A percentile compares a stretch with the other conserved stretches of the same genome.
Evolutionary conservation across 73 alveolate species (phyloP).

Genomic region (Tetrahymena malaccensis): DNA sequence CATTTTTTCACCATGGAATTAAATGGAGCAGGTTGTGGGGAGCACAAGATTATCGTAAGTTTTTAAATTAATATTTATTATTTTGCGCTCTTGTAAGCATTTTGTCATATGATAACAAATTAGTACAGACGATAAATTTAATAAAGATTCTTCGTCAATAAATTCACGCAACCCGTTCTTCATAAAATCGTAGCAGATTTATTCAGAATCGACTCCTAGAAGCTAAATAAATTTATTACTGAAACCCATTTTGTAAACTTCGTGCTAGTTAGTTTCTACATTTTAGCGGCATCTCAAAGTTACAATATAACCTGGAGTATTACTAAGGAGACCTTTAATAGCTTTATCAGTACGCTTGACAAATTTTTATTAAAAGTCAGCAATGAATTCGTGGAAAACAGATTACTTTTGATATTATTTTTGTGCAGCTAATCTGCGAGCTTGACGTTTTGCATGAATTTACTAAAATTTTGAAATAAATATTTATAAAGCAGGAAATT

Average conservation of each 20-base stretch:
- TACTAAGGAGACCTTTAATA: neutral
- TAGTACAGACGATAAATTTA: neutral
- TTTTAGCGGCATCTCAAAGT: neutral
- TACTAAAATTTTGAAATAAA: neutral
- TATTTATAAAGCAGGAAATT: neutral
- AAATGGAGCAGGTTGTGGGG: neutral
- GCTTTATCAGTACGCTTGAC: neutral
- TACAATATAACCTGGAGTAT: neutral
- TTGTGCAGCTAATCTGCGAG: neutral
- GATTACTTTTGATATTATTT: neutral
- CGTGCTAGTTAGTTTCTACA: neutral
- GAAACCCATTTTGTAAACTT: neutral
- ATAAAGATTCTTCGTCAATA: neutral
- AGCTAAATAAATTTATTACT: neutral
- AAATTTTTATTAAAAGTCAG: neutral
- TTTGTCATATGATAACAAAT: neutral
- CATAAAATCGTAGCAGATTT: neutral
- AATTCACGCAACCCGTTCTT: neutral
- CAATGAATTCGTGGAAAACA: neutral
- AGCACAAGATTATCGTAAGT: neutral
- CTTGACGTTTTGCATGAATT: neutral
- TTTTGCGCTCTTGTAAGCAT: neutral
- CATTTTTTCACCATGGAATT: neutral
- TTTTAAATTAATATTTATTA: neutral
- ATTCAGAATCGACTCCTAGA: neutral